phyloP scores from a whole-genome alignment of 208 protist species.

The Spongospora subterranea region DNA sequence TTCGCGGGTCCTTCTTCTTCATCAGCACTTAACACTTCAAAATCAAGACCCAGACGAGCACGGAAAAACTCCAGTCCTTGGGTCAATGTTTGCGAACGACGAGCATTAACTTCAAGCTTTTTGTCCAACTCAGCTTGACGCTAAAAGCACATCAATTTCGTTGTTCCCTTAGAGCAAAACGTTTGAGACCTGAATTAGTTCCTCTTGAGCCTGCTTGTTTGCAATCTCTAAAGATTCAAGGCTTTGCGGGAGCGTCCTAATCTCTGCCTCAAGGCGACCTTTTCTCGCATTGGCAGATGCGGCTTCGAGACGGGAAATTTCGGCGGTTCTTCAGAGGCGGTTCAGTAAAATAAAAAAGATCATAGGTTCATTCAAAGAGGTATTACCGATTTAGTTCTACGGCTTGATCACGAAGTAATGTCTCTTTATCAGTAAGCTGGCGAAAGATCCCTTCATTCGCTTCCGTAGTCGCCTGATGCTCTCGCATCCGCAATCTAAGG shows the following conservation, averaged over 20 bases:
- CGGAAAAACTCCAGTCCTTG: not conserved
- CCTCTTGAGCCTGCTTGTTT: not conserved
- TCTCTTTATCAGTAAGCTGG: not conserved
- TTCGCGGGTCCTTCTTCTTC: too few species aligned
- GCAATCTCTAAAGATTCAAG: not conserved
- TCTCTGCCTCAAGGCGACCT: not conserved
- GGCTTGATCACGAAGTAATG: not conserved
- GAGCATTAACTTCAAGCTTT: not conserved
- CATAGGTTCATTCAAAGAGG: not conserved
- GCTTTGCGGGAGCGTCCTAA: not conserved
- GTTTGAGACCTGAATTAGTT: not conserved
- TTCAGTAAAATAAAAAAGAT: not conserved
- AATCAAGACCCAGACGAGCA: not conserved
- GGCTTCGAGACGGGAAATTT: not conserved
- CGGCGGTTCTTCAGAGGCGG: not conserved
- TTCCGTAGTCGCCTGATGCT: not conserved
- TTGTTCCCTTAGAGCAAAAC: not conserved
- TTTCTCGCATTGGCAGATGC: not conserved
- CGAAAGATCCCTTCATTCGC: not conserved
- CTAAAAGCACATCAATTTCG: not conserved
- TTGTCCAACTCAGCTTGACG: not conserved
- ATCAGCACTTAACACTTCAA: not conserved
- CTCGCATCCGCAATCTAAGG: not conserved
- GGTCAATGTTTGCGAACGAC: not conserved
- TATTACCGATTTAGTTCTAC: not conserved